Conservation (phyloP, 257 asterid genomes). For the Schizonepeta tenuifolia region DNA sequence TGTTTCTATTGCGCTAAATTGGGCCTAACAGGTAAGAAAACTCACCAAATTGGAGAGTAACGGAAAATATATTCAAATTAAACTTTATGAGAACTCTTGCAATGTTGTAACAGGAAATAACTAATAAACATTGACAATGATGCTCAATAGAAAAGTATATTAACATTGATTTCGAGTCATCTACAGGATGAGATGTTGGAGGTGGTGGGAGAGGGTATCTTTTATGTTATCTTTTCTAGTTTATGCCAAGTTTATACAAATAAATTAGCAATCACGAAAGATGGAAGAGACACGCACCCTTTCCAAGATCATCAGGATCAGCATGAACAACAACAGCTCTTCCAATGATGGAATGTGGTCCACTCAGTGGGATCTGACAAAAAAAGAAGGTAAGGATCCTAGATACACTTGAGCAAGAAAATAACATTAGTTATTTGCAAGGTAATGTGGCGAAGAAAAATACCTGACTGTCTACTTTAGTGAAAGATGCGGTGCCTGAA, state of each 20-base stretch:
- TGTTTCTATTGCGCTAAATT: background rate
- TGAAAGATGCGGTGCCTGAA: conserved; percentile 72
- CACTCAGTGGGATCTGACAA: conserved; percentile 81
- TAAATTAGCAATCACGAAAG: conserved; percentile 2
- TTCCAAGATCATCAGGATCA: conserved; percentile 97
- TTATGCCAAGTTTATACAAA: background rate
- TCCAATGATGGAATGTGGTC: conserved; percentile 84
- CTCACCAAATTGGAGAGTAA: background rate
- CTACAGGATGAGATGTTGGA: no score
- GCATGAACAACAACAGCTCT: conserved; percentile 99
- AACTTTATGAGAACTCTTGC: background rate
- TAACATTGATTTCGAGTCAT: background rate
- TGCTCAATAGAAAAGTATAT: background rate
- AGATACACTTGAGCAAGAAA: conserved; percentile 11
- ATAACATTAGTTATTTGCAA: background rate
- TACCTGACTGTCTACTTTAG: conserved; percentile 78
- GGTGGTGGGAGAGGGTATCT: no score
- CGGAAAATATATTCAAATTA: background rate
- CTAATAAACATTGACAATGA: background rate
- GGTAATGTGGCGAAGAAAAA: conserved; percentile 14
- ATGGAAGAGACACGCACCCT: conserved; percentile 54
- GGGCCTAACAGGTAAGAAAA: background rate
- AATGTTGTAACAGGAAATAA: background rate
- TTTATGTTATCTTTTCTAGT: no score
- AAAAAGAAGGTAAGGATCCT: background rate